Percentiles rank a stretch among this genome's conserved stretches.
Evolutionary conservation across 108 stramenopile species (phyloP).

Genomic region (Nannochloropsis gaditana): DNA sequence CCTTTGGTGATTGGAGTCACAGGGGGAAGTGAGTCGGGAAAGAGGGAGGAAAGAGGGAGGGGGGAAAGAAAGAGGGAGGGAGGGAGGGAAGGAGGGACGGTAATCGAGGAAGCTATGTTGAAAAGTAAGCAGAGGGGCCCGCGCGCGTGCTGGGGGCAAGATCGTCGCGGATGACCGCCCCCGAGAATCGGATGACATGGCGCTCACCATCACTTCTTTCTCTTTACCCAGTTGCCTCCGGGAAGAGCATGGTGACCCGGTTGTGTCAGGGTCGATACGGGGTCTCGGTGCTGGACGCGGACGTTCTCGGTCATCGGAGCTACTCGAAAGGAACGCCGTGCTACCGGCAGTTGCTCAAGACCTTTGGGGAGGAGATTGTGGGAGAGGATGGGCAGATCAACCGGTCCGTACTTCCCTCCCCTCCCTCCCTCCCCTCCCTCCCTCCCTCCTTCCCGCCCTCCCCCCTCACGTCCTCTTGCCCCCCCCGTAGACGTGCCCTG

Average conservation of each 20-base stretch:
- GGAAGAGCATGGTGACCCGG: slow-evolving; percentile 45
- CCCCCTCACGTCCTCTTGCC: not conserved
- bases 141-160: too few relatives aligned
- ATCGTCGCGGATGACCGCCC: too few relatives aligned
- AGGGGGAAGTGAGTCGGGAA: not conserved
- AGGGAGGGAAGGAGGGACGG: not conserved
- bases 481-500: not conserved
- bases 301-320: slow-evolving; percentile 53
- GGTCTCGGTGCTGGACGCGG: slow-evolving; percentile 46
- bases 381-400: slow-evolving; percentile 47
- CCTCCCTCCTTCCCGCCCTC: slow-evolving; percentile 7
- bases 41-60: not conserved
- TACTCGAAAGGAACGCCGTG: slow-evolving; percentile 48
- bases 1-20: not conserved
- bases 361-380: slow-evolving; percentile 43
- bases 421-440: slow-evolving; percentile 29
- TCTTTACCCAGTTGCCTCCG: slow-evolving; percentile 30
- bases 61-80: not conserved
- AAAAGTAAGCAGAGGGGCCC: too few relatives aligned
- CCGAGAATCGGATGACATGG: too few relatives aligned
- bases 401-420: slow-evolving; percentile 28
- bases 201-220: not conserved
- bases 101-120: not conserved
- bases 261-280: slow-evolving; percentile 28
- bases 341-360: slow-evolving; percentile 40